phyloP scores from a whole-genome alignment of 371 early-diverging fungal species.

The Mucor circinelloides region DNA sequence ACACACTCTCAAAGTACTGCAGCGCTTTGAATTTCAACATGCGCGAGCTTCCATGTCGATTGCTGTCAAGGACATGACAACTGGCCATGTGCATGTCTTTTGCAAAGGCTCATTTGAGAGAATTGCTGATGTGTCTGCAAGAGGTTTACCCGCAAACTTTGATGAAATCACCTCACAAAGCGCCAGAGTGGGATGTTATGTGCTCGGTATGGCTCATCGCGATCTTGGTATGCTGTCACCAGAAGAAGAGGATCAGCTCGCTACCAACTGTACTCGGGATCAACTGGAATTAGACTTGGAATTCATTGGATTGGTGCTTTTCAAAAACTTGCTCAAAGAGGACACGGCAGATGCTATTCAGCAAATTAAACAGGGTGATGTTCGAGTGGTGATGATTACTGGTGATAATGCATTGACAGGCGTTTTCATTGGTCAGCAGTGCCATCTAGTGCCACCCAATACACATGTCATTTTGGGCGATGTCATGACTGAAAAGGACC shows the following conservation, averaged over 20 bases:
- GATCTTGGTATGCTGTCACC: slow-evolving; percentile 47
- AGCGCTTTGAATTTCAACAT: slow-evolving; percentile 84
- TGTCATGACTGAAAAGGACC: slow-evolving; percentile 83
- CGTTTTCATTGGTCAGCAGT: slow-evolving; percentile 60
- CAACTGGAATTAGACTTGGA: slow-evolving; percentile 62
- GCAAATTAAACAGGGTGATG: slow-evolving; percentile 74
- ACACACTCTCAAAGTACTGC: slow-evolving; percentile 41
- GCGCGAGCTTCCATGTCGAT: slow-evolving; percentile 80
- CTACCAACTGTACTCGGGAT: slow-evolving; percentile 47
- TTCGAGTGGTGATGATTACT: slow-evolving; percentile 87
- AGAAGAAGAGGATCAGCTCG: slow-evolving; percentile 25
- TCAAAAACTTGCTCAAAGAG: slow-evolving; percentile 81
- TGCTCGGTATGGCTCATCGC: slow-evolving; percentile 70
- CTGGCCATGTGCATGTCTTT: slow-evolving; percentile 57
- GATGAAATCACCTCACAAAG: slow-evolving; percentile 47
- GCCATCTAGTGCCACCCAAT: slow-evolving; percentile 30
- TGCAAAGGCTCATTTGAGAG: slow-evolving; percentile 84
- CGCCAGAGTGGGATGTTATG: slow-evolving; percentile 77
- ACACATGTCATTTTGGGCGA: slow-evolving; percentile 64
- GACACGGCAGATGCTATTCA: slow-evolving; percentile 71
- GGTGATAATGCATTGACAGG: slow-evolving; percentile 91
- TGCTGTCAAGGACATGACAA: slow-evolving; percentile 53
- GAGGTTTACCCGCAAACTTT: slow-evolving; percentile 58
- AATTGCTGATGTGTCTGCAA: slow-evolving; percentile 46
- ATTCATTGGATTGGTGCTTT: slow-evolving; percentile 74